Percentiles rank a stretch among this genome's conserved stretches.
These are phyloP conservation scores for Corylus avellana DNA, from an alignment of 306 rosid genomes.

Conservation along the genomic window DNA sequence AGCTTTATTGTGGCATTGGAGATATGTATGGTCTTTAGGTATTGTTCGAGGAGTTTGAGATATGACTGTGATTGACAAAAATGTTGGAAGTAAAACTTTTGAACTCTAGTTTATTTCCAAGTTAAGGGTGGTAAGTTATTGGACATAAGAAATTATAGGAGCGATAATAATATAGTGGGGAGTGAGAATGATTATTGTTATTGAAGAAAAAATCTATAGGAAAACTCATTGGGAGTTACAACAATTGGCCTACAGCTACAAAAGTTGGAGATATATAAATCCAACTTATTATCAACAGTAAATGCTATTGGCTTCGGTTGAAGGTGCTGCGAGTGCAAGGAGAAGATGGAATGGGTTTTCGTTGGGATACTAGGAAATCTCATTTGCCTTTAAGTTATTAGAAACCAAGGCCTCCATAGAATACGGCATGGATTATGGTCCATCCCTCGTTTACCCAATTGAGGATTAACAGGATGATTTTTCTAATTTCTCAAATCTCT, in stretches of 20 bases:
- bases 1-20: not conserved
- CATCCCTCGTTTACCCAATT: not conserved
- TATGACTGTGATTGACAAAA: not conserved
- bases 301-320: not conserved
- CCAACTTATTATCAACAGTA: not conserved
- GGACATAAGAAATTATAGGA: not conserved
- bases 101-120: not conserved
- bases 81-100: not conserved
- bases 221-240: not conserved
- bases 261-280: not conserved
- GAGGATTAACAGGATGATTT: not conserved
- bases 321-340: not conserved
- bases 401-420: not conserved
- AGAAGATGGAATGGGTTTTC: conserved; percentile 3
- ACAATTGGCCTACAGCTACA: not conserved
- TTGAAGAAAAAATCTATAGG: not conserved
- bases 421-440: not conserved
- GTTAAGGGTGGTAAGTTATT: not conserved
- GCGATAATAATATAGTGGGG: not conserved
- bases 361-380: not conserved
- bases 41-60: not conserved
- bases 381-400: not conserved
- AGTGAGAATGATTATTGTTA: not conserved
- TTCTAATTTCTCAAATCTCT: conserved; percentile 5
- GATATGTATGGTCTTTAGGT: not conserved